Conservation (phyloP, 23 red algal genomes). For the Cyanidium caldarium region DNA sequence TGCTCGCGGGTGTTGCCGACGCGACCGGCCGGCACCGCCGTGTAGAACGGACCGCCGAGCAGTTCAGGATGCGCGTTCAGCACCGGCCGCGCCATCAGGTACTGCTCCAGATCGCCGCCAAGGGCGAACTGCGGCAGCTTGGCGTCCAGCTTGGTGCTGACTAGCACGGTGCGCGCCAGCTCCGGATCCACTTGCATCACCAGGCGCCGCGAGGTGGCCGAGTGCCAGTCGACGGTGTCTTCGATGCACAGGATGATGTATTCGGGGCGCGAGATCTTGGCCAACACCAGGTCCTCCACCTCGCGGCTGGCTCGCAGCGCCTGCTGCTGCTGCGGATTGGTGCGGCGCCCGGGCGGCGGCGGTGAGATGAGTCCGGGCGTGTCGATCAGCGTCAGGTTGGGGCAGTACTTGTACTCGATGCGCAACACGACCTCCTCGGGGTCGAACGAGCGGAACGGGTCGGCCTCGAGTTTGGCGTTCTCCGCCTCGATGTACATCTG, state of each 20-base stretch:
- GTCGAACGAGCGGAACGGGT: constrained; percentile 5
- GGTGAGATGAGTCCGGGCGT: background rate
- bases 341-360: background rate
- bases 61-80: constrained; percentile 4
- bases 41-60: constrained; percentile 4
- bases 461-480: background rate
- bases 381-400: constrained; percentile 2
- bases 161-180: constrained; percentile 2
- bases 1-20: constrained; percentile 1
- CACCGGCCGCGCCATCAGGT: background rate
- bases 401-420: constrained; percentile 8
- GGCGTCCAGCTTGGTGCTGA: constrained; percentile 3
- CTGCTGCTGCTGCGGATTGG: constrained; percentile 1
- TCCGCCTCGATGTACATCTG: constrained; percentile 4
- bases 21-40: background rate
- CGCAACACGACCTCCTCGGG: constrained; percentile 2
- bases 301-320: background rate
- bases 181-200: background rate
- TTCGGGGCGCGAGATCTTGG: background rate
- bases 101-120: background rate
- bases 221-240: constrained; percentile 1
- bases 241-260: constrained; percentile 2
- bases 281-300: constrained; percentile 1
- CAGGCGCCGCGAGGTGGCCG: background rate
- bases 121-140: constrained; percentile 6